These are phyloP conservation scores for Saprolegnia parasitica DNA, from an alignment of 352 stramenopile genomes.

Conservation along the genomic window DNA sequence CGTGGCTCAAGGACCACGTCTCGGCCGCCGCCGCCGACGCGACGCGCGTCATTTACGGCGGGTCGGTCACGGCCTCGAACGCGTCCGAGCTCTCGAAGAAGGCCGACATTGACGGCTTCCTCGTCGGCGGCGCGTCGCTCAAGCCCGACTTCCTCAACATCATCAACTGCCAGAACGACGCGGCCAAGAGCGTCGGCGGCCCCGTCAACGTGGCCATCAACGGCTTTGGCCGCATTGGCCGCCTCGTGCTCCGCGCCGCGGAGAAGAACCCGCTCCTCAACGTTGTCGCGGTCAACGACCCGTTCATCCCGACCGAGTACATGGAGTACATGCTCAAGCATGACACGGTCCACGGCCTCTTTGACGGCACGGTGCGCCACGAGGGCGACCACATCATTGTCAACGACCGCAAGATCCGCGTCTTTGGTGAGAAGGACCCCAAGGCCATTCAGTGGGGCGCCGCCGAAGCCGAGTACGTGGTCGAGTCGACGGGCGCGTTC, in stretches of 20 bases:
- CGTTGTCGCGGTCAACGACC: conserved; percentile 93
- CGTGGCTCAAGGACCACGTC: conserved; percentile 91
- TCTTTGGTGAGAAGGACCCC: conserved; percentile 94
- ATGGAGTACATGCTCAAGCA: conserved; percentile 94
- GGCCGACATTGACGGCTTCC: conserved; percentile 97
- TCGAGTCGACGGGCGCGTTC: conserved; percentile 84
- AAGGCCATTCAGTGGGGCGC: conserved; percentile 90
- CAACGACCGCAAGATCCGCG: conserved; percentile 90
- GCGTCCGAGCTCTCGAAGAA: conserved; percentile 91
- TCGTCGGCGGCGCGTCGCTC: conserved; percentile 97
- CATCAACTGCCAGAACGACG: conserved; percentile 88
- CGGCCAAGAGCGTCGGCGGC: conserved; percentile 43
- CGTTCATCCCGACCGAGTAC: conserved; percentile 95
- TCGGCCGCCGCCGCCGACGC: conserved; percentile 85
- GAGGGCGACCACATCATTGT: conserved; percentile 87
- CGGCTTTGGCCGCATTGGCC: conserved; percentile 98
- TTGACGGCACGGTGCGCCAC: conserved; percentile 80
- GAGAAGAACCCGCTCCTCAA: conserved; percentile 84
- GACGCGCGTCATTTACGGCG: conserved; percentile 97
- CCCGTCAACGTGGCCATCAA: conserved; percentile 97
- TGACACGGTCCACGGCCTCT: conserved; percentile 92
- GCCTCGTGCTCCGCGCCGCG: conserved; percentile 93
- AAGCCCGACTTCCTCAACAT: conserved; percentile 97
- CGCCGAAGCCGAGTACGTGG: conserved; percentile 91
- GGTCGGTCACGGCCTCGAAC: conserved; percentile 91